Evolutionary conservation across 768 basidiomycete genomes (phyloP).

Genomic region (Podaxis mareebaensis): DNA sequence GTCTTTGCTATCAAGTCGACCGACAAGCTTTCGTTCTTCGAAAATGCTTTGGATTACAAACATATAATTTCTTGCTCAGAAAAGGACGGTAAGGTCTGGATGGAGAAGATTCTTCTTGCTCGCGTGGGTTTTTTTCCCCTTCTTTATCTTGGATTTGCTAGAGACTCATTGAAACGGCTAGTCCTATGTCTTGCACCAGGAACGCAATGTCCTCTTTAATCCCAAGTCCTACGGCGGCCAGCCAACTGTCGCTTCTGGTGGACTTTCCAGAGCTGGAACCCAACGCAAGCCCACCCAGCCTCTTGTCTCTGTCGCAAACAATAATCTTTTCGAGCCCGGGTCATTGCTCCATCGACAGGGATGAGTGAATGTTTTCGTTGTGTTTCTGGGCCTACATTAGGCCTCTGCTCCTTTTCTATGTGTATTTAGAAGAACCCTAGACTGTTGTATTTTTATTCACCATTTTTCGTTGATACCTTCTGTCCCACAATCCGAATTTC

Average conservation of each 20-base stretch:
- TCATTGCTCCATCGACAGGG: conserved; percentile 63
- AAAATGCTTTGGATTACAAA: conserved; percentile 84
- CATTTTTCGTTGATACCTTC: not conserved
- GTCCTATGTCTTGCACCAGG: conserved; percentile 85
- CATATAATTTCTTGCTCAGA: conserved; percentile 82
- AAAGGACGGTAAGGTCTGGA: conserved; percentile 74
- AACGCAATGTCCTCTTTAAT: conserved; percentile 67
- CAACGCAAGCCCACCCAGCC: conserved; percentile 32
- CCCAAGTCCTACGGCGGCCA: conserved; percentile 32
- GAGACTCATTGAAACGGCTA: conserved; percentile 27
- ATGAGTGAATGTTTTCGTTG: conserved; percentile 20
- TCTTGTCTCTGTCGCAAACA: conserved; percentile 38
- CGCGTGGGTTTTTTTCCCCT: conserved; percentile 53
- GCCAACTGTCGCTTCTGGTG: conserved; percentile 22
- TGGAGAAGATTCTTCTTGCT: conserved; percentile 78
- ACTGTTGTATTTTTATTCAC: conserved; percentile 14
- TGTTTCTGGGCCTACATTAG: conserved; percentile 12
- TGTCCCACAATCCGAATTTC: not conserved
- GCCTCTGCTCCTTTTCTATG: not conserved
- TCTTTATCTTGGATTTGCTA: conserved; percentile 15
- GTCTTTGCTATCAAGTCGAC: conserved; percentile 88
- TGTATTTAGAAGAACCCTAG: conserved; percentile 1
- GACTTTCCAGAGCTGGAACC: conserved; percentile 42
- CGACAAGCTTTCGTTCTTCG: conserved; percentile 83
- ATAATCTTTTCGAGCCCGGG: conserved; percentile 69